Evolutionary conservation across 1,139 yeast genomes (phyloP).

Genomic region (Debaryomyces udenii): DNA sequence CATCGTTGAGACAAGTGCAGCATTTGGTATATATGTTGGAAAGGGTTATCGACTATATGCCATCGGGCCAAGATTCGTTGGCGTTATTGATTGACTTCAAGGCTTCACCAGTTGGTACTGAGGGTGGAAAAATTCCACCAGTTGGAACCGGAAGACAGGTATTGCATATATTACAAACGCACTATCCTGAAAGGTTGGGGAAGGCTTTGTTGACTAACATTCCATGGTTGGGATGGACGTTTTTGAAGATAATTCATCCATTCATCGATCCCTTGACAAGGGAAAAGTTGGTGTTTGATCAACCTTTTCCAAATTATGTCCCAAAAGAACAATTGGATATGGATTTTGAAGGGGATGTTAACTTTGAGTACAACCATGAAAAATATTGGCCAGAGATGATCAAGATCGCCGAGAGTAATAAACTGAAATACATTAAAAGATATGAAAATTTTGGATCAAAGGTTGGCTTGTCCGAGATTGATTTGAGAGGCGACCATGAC

Average conservation of each 20-base stretch:
- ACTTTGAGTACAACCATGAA: constrained; percentile 40
- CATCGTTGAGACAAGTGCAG: constrained; percentile 48
- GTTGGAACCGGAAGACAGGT: constrained; percentile 76
- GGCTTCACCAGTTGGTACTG: constrained; percentile 50
- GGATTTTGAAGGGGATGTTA: constrained; percentile 46
- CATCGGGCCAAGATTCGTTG: constrained; percentile 52
- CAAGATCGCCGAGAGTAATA: constrained; percentile 41
- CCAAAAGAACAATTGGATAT: constrained; percentile 50
- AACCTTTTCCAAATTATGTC: constrained; percentile 49
- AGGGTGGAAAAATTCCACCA: constrained; percentile 77
- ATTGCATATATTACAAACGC: constrained; percentile 65
- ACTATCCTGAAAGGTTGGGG: constrained; percentile 53
- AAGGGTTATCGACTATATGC: constrained; percentile 51
- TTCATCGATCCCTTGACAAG: constrained; percentile 54
- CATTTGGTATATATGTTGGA: constrained; percentile 55
- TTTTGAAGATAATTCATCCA: constrained; percentile 50
- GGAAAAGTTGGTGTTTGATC: constrained; percentile 52
- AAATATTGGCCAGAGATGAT: constrained; percentile 50
- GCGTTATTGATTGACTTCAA: constrained; percentile 52
- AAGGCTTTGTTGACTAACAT: constrained; percentile 50
- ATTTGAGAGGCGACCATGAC: constrained; percentile 63
- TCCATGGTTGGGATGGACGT: constrained; percentile 53
- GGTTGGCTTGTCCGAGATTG: constrained; percentile 63
- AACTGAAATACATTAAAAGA: constrained; percentile 37
- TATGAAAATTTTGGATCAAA: constrained; percentile 43